Conservation (phyloP, 2,329 filamentous ascomycete genomes). For the Coniochaeta hoffmannii region DNA sequence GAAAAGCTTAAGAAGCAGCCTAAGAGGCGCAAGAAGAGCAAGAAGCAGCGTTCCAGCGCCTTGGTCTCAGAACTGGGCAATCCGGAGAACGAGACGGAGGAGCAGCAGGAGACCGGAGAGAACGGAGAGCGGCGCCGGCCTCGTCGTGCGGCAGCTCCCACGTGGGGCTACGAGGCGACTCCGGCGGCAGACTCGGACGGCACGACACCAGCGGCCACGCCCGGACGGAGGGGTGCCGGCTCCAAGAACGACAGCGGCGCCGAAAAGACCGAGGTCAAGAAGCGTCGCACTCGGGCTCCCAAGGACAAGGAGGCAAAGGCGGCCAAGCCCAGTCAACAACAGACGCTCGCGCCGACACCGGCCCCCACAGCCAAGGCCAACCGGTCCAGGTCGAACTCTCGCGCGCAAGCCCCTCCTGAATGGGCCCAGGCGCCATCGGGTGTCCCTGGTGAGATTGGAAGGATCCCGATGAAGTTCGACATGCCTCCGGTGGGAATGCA, state of each 20-base stretch:
- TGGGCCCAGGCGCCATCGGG: constrained; percentile 26
- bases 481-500: constrained; percentile 33
- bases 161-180: constrained; percentile 54
- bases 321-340: constrained; percentile 25
- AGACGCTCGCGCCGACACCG: constrained; percentile 40
- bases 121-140: constrained; percentile 54
- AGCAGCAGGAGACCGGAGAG: constrained; percentile 48
- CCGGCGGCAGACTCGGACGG: constrained; percentile 48
- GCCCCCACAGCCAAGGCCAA: constrained; percentile 31
- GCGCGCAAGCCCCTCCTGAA: constrained; percentile 34
- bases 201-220: constrained; percentile 49
- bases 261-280: constrained; percentile 35
- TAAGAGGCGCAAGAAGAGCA: constrained; percentile 47
- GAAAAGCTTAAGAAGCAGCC: constrained; percentile 64
- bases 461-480: constrained; percentile 36
- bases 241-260: constrained; percentile 32
- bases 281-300: constrained; percentile 18
- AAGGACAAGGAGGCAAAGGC: constrained; percentile 35
- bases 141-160: constrained; percentile 62
- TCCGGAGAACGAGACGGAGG: constrained; percentile 48
- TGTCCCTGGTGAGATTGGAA: constrained; percentile 29
- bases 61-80: constrained; percentile 60
- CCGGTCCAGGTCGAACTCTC: constrained; percentile 48
- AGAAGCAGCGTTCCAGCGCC: constrained; percentile 55
- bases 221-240: constrained; percentile 38